Evolutionary conservation across 108 stramenopile genomes (phyloP).

Genomic region (Skeletonema marinoi): DNA sequence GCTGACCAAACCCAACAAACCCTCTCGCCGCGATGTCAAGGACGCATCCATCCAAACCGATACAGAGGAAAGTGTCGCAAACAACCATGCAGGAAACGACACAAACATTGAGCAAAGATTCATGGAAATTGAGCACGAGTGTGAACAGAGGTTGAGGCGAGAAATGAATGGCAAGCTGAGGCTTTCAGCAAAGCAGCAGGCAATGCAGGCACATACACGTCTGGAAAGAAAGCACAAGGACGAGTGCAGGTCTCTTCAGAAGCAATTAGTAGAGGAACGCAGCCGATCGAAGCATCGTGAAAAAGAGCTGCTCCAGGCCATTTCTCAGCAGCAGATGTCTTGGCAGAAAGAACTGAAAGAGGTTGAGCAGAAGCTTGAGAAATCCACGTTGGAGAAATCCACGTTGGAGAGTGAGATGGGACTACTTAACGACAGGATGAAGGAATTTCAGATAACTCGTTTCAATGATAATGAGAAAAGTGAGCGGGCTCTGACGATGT

Average conservation of each 20-base stretch:
- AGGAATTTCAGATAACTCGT: slow-evolving; percentile 17
- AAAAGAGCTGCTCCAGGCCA: slow-evolving; percentile 7
- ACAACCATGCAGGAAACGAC: background rate
- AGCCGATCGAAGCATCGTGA: background rate
- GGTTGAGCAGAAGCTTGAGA: slow-evolving; percentile 1
- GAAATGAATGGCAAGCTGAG: slow-evolving; percentile 43
- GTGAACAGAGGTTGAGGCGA: slow-evolving; percentile 22
- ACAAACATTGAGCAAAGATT: slow-evolving; percentile 19
- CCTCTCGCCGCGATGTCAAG: background rate
- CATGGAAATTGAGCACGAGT: slow-evolving; percentile 28
- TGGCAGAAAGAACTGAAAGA: slow-evolving; percentile 14
- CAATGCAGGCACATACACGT: slow-evolving; percentile 17
- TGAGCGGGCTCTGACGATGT: background rate
- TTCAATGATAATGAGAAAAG: slow-evolving; percentile 21
- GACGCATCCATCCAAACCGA: background rate
- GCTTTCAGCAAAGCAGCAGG: slow-evolving; percentile 44
- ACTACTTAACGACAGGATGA: slow-evolving; percentile 18
- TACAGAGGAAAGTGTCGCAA: background rate
- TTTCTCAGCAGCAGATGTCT: slow-evolving; percentile 1
- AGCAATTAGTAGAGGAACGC: slow-evolving; percentile 27
- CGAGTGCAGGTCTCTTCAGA: slow-evolving; percentile 10
- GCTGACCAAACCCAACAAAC: background rate
- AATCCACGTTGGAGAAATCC: slow-evolving; percentile 10
- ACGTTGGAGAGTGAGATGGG: slow-evolving; percentile 27
- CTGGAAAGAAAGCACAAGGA: slow-evolving; percentile 32